Percentiles rank a stretch among this genome's conserved stretches.
phyloP scores from a whole-genome alignment of 768 basidiomycete genomes.

The Hortiboletus campestris region DNA sequence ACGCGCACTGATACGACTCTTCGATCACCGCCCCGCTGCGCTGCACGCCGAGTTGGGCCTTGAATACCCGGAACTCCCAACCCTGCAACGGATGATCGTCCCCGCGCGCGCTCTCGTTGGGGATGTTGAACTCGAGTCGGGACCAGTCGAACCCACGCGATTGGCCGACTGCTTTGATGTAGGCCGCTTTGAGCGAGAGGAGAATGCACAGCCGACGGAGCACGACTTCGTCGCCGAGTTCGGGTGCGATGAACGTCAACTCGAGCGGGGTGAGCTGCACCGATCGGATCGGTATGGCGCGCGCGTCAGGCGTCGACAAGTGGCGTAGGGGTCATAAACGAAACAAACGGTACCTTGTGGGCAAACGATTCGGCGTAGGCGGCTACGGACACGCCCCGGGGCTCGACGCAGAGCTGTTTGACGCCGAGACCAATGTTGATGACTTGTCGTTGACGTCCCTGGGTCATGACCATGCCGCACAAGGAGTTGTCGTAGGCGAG shows the following conservation, averaged over 20 bases:
- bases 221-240: slow-evolving; percentile 58
- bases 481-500: slow-evolving; percentile 65
- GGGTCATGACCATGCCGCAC: slow-evolving; percentile 84
- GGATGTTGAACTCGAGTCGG: slow-evolving; percentile 78
- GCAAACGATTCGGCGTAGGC: slow-evolving; percentile 71
- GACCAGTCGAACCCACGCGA: slow-evolving; percentile 78
- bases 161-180: slow-evolving; percentile 83
- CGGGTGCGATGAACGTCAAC: slow-evolving; percentile 48
- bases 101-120: slow-evolving; percentile 56
- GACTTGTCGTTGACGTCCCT: slow-evolving; percentile 71
- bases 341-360: slow-evolving; percentile 58
- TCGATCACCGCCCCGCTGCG: slow-evolving; percentile 50
- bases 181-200: slow-evolving; percentile 76
- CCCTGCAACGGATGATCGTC: slow-evolving; percentile 70
- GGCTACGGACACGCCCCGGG: slow-evolving; percentile 53
- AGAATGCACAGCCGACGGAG: slow-evolving; percentile 76
- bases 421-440: slow-evolving; percentile 82
- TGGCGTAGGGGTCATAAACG: neutral
- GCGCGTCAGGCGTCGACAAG: neutral
- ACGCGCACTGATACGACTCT: slow-evolving; percentile 74
- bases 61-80: slow-evolving; percentile 87
- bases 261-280: slow-evolving; percentile 48
- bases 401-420: slow-evolving; percentile 63
- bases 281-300: neutral
- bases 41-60: slow-evolving; percentile 66